phyloP scores from a whole-genome alignment of 2,329 filamentous ascomycete genomes.

The Ophiostoma sp. region DNA sequence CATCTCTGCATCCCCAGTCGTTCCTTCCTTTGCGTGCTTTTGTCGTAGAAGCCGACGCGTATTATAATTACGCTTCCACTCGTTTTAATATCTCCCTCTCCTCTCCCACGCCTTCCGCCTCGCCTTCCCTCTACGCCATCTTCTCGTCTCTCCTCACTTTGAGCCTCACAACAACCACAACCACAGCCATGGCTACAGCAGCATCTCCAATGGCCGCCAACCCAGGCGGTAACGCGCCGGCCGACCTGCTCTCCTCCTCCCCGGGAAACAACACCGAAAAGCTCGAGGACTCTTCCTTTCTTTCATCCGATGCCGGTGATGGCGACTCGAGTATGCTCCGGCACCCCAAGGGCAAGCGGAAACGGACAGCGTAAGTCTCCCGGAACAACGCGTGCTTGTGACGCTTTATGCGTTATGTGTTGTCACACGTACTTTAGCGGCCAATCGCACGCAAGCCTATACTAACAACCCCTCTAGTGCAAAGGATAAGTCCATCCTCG shows the following conservation, averaged over 20 bases:
- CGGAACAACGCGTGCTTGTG: constrained; percentile 10
- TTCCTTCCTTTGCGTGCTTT: constrained; percentile 19
- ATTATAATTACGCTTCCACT: constrained; percentile 18
- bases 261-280: constrained; percentile 21
- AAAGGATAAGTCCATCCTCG: constrained; percentile 82
- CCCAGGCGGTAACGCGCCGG: constrained; percentile 14
- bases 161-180: background rate
- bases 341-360: constrained; percentile 57
- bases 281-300: constrained; percentile 21
- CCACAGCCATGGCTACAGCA: constrained; percentile 23
- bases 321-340: constrained; percentile 27
- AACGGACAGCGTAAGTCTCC: constrained; percentile 54
- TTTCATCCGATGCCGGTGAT: constrained; percentile 24
- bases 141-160: background rate
- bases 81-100: background rate
- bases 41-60: constrained; percentile 18
- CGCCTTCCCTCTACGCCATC: background rate
- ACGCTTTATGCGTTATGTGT: background rate
- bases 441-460: background rate
- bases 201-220: constrained; percentile 16
- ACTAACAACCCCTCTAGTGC: constrained; percentile 48
- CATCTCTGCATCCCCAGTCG: constrained; percentile 12
- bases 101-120: background rate
- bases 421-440: background rate
- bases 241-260: constrained; percentile 22